phyloP scores from a whole-genome alignment of 2,329 filamentous ascomycete genomes.

The Fusarium sp. region DNA sequence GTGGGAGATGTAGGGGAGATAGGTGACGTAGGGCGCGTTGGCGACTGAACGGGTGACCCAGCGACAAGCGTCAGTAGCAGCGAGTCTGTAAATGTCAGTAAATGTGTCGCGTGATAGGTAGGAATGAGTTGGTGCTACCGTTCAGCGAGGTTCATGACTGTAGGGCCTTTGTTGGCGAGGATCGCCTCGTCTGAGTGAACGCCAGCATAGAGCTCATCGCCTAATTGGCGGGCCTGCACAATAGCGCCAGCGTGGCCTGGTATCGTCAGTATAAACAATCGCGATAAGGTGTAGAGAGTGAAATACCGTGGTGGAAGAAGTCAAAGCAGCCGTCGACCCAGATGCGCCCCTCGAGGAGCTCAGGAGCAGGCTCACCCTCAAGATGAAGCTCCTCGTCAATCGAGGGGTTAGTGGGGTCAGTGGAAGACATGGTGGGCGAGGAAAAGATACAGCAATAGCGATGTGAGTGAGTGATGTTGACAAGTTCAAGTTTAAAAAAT shows the following conservation, averaged over 20 bases:
- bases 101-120: neutral
- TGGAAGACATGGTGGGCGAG: conserved; percentile 29
- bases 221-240: conserved; percentile 92
- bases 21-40: conserved; percentile 92
- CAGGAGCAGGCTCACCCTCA: conserved; percentile 60
- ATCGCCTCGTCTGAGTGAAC: conserved; percentile 97
- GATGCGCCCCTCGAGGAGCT: conserved; percentile 75
- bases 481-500: neutral
- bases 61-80: conserved; percentile 92
- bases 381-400: conserved; percentile 40
- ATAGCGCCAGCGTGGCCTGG: conserved; percentile 94
- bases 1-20: conserved; percentile 91
- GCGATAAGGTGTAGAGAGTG: rapidly evolving
- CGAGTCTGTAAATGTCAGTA: conserved; percentile 64
- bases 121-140: conserved; percentile 59
- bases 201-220: conserved; percentile 87
- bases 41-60: conserved; percentile 90
- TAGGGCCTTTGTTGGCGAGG: conserved; percentile 95
- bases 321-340: conserved; percentile 99
- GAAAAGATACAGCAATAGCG: neutral
- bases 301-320: conserved; percentile 92
- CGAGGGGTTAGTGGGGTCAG: conserved; percentile 37
- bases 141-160: conserved; percentile 94
- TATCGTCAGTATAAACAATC: neutral
- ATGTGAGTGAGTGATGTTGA: neutral